Percentiles rank a stretch among this genome's conserved stretches.
phyloP scores from a whole-genome alignment of 768 basidiomycete genomes.

The Tulasnella sp. region DNA sequence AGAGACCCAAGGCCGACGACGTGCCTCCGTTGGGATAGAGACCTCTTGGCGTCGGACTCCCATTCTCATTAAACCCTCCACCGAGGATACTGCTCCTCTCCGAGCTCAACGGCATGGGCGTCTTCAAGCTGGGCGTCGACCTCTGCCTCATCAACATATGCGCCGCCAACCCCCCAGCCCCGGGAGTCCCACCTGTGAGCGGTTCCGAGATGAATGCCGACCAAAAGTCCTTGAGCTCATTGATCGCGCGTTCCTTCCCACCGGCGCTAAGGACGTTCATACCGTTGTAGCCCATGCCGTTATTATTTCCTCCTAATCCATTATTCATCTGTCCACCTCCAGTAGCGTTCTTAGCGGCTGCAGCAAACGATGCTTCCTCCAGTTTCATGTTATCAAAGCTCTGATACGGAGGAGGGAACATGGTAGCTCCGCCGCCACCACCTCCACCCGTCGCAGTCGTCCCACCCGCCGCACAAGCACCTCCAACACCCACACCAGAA shows the following conservation, averaged over 20 bases:
- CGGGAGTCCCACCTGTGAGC: constrained; percentile 3
- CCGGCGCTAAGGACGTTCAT: constrained; percentile 9
- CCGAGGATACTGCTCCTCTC: constrained; percentile 5
- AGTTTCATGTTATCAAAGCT: constrained; percentile 13
- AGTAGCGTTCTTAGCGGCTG: constrained; percentile 9
- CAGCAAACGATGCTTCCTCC: constrained; percentile 4
- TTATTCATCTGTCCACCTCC: not conserved
- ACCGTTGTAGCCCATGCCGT: too few species aligned
- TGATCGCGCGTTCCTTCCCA: constrained; percentile 11
- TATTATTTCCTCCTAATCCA: too few species aligned
- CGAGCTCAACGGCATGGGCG: constrained; percentile 8
- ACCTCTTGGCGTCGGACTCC: constrained; percentile 4
- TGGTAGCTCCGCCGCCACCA: not conserved
- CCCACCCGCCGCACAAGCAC: not conserved
- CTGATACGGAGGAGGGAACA: constrained; percentile 6
- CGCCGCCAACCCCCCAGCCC: not conserved
- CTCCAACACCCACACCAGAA: not conserved
- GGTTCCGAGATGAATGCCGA: constrained; percentile 16
- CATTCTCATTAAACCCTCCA: not conserved
- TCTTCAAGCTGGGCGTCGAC: constrained; percentile 14
- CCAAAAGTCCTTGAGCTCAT: constrained; percentile 15
- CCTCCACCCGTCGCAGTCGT: not conserved
- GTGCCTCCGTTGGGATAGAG: constrained; percentile 2
- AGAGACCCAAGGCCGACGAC: constrained; percentile 3
- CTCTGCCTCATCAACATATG: constrained; percentile 7